Percentiles rank a stretch among this genome's conserved stretches.
These are phyloP conservation scores for Podila verticillata DNA, from an alignment of 192 early-diverging fungal species.

Conservation along the genomic window DNA sequence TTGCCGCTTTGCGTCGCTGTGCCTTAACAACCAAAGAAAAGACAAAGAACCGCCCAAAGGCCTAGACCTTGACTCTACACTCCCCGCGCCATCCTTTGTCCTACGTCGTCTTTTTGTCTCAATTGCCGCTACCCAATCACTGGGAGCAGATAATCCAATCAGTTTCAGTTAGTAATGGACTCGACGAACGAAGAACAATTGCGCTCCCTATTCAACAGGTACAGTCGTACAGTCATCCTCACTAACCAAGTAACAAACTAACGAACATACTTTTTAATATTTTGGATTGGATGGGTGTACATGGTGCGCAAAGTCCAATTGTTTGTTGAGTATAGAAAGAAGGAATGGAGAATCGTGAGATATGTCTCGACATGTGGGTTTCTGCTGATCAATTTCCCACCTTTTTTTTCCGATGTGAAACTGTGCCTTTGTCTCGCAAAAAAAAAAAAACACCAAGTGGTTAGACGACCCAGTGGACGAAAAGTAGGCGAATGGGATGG, in stretches of 20 bases:
- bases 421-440: neutral
- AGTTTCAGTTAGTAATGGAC: constrained; percentile 13
- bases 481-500: no score
- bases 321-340: neutral
- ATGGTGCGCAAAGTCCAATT: neutral
- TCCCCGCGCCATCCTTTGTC: no score
- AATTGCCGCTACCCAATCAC: neutral
- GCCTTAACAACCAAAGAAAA: no score
- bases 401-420: neutral
- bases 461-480: no score
- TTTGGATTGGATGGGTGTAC: neutral
- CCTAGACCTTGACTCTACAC: no score
- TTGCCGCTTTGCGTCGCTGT: no score
- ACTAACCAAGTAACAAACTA: no score
- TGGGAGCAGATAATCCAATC: constrained; percentile 1
- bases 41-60: no score
- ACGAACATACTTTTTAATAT: no score
- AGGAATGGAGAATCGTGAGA: neutral
- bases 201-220: constrained; percentile 32
- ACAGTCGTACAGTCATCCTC: neutral
- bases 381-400: neutral
- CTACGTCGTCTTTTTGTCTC: neutral
- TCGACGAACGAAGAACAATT: constrained; percentile 27
- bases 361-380: neutral
- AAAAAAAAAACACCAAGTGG: no score